Evolutionary conservation across 176 grass and related monocot species (phyloP).

Genomic region (Elaeis guineensis): DNA sequence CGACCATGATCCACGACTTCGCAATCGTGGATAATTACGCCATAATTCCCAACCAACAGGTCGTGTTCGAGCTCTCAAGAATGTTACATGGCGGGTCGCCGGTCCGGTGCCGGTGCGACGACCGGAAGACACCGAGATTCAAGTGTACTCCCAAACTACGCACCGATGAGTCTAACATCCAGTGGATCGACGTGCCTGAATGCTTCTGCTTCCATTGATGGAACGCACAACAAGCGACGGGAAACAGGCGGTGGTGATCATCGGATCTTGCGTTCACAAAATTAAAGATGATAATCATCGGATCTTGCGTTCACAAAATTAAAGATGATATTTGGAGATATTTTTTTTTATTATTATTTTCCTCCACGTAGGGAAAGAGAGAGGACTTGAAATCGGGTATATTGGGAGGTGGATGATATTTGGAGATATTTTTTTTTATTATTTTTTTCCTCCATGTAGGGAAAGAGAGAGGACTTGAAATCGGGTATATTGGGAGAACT

Average conservation of each 20-base stretch:
- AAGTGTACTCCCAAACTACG: background rate
- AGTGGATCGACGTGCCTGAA: background rate
- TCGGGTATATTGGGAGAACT: too few relatives aligned
- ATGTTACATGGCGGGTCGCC: background rate
- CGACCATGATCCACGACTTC: constrained; percentile 4
- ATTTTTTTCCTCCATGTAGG: too few relatives aligned
- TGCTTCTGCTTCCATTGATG: constrained; percentile 5
- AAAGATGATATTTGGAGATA: too few relatives aligned
- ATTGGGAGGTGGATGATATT: too few relatives aligned
- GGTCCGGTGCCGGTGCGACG: background rate
- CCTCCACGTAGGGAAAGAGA: too few relatives aligned
- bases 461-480: too few relatives aligned
- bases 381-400: too few relatives aligned
- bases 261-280: constrained; percentile 3
- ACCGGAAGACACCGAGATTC: constrained; percentile 1
- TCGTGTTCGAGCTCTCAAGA: background rate
- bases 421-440: too few relatives aligned
- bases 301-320: too few relatives aligned
- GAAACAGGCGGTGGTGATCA: background rate
- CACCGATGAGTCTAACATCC: background rate
- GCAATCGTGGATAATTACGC: constrained; percentile 4
- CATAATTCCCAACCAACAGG: background rate
- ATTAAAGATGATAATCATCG: too few relatives aligned
- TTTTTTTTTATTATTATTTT: too few relatives aligned
- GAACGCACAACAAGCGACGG: background rate